These are phyloP conservation scores for Populus simonii DNA, from an alignment of 345 rosid genomes.

Conservation along the genomic window DNA sequence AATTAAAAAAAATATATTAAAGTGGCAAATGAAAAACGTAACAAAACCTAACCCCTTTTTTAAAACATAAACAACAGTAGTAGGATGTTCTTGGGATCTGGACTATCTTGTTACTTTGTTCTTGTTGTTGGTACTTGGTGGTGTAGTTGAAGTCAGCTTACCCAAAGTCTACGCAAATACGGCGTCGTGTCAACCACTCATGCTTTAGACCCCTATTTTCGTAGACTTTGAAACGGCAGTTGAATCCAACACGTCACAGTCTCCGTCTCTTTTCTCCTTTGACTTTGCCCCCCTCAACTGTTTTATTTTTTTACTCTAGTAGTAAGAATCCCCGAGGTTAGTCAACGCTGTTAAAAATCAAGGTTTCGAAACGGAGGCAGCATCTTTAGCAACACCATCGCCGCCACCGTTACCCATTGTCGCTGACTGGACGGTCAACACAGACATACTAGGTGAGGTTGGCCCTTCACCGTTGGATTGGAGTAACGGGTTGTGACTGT, in stretches of 20 bases:
- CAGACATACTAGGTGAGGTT: slow-evolving; percentile 74
- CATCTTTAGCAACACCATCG: slow-evolving; percentile 54
- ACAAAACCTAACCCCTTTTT: background rate
- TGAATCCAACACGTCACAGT: slow-evolving; percentile 19
- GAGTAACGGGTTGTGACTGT: slow-evolving; percentile 15
- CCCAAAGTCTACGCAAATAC: slow-evolving; percentile 45
- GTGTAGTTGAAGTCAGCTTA: slow-evolving; percentile 9
- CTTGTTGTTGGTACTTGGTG: slow-evolving; percentile 9
- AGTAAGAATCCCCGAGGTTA: background rate
- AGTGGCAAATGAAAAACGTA: background rate
- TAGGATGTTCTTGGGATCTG: slow-evolving; percentile 16
- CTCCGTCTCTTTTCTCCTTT: background rate
- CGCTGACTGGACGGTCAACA: slow-evolving; percentile 68
- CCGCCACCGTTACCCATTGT: slow-evolving; percentile 40
- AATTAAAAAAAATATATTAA: background rate
- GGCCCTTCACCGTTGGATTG: slow-evolving; percentile 52
- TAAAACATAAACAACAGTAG: background rate
- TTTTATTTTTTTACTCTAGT: background rate
- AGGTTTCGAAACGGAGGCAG: slow-evolving; percentile 64
- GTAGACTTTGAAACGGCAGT: slow-evolving; percentile 34
- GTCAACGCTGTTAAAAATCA: slow-evolving; percentile 36
- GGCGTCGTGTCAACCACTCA: slow-evolving; percentile 34
- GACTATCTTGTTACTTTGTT: background rate
- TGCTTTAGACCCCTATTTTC: slow-evolving; percentile 22
- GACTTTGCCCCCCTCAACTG: background rate